Evolutionary conservation across 1,284 basidiomycete genomes (phyloP), one percentile per base, ranked within the genome.

Genomic region (Singerocomus inundabilis): DNA sequence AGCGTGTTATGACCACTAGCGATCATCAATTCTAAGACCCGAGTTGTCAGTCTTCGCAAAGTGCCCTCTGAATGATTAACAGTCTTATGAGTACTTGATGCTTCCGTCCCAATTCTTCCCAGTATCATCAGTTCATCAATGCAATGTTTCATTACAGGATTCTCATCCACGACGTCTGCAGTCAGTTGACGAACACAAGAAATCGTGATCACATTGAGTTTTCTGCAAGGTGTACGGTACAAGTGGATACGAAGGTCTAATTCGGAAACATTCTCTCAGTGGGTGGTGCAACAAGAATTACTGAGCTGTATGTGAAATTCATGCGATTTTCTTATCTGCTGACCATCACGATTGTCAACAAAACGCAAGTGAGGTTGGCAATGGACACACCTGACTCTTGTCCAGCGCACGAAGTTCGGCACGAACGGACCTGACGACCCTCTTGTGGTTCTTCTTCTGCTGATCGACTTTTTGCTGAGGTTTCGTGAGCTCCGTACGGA

Each of bases 391-490:
- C 21, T 6, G 15, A 35, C 40, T 34, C 29, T 42, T 6, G 10
- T 29, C 16, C 16, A 6, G 18, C 4, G 29, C 16, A 21, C 16
- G 15, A 26, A 48, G 26, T 24, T 50, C 45, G 4, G 38, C 48
- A 11, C 32, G 39, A 32, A 56, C 49, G 7, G 53, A 53, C 35
- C 48, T 25, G 16, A 54, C 37, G 21, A 24, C 25, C 25, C 11
- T n/a, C 7, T 5, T 24, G 7, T 53, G 28, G 10, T 31, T 38
- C 6, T 34, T 18, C 1, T 16, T 54, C 18, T 44, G 37, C 16
- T 40, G 34, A 12, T 41, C 29, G 2, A 38, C 44, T 29, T 13
- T 34, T n/a, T 8, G 41, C 7, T 24, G 32, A n/a, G 31, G 54
- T 15, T 44, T 11, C 2, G 18, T 18, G 6, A 55, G 37, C 41